phyloP scores from a whole-genome alignment of 352 stramenopile species.

The Blastocystis sp. region DNA sequence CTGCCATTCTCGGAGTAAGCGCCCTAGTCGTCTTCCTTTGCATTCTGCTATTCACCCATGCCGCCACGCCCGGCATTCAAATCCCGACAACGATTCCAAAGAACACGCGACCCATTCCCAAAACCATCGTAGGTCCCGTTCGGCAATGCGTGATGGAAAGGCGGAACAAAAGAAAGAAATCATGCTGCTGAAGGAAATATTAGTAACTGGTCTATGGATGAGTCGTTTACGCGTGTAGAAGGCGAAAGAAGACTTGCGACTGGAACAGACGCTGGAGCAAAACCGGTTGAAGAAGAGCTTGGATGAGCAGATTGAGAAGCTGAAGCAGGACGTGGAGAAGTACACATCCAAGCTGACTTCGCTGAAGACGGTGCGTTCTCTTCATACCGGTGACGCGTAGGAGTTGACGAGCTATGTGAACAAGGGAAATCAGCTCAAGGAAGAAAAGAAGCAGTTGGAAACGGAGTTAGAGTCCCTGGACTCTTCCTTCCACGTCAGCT shows the following conservation, averaged over 20 bases:
- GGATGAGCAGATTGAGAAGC: background rate
- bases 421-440: background rate
- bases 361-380: background rate
- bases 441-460: background rate
- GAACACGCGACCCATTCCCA: background rate
- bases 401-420: background rate
- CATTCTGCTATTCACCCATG: background rate
- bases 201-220: background rate
- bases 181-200: background rate
- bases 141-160: background rate
- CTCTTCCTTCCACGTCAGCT: background rate
- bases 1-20: background rate
- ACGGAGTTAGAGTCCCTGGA: background rate
- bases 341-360: background rate
- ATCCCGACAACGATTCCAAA: background rate
- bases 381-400: background rate
- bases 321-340: background rate
- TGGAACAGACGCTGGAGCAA: background rate
- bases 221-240: background rate
- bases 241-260: background rate
- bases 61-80: background rate
- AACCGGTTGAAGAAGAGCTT: background rate
- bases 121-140: background rate
- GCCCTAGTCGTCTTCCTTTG: background rate
- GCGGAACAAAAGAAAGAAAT: constrained; percentile 9